Conservation (phyloP, 2,329 filamentous ascomycete species). For the Xylariaceae sp. region DNA sequence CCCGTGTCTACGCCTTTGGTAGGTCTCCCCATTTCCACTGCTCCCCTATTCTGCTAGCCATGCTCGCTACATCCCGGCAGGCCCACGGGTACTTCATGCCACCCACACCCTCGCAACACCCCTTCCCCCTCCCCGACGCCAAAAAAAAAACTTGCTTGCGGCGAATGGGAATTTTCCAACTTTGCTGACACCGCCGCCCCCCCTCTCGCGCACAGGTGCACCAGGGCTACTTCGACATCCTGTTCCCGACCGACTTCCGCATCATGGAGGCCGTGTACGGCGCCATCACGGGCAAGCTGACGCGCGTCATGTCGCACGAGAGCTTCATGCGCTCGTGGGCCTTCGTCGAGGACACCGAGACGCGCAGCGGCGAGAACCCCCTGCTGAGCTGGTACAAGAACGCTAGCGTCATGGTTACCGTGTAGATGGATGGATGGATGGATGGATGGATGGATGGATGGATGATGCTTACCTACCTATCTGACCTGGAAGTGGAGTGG, state of each 20-base stretch:
- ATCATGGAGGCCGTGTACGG: slow-evolving; percentile 92
- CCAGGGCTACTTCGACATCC: slow-evolving; percentile 98
- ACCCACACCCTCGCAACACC: too few species aligned
- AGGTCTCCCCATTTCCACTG: slow-evolving; percentile 49
- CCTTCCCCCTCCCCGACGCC: too few species aligned
- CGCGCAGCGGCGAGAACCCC: slow-evolving; percentile 89
- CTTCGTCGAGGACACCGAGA: slow-evolving; percentile 85
- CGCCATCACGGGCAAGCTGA: slow-evolving; percentile 89
- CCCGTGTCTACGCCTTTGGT: slow-evolving; percentile 90
- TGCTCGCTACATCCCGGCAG: too few species aligned
- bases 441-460: too few species aligned
- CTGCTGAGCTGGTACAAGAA: slow-evolving; percentile 93
- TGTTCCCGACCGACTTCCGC: slow-evolving; percentile 94
- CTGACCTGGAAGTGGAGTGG: too few species aligned
- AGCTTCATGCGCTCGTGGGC: slow-evolving; percentile 92
- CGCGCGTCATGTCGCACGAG: slow-evolving; percentile 81
- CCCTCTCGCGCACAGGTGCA: slow-evolving; percentile 67
- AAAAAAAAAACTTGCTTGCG: too few species aligned
- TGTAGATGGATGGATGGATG: slow-evolving; percentile 47
- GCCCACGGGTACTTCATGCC: too few species aligned
- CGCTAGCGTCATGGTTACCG: slow-evolving; percentile 86
- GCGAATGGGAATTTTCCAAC: too few species aligned
- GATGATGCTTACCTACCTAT: too few species aligned
- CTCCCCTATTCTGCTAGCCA: too few species aligned
- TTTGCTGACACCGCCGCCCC: too few species aligned